Percentiles rank a stretch among this genome's conserved stretches.
These are phyloP conservation scores for Vaccinium darrowii DNA, from an alignment of 148 eudicot species.

Conservation along the genomic window DNA sequence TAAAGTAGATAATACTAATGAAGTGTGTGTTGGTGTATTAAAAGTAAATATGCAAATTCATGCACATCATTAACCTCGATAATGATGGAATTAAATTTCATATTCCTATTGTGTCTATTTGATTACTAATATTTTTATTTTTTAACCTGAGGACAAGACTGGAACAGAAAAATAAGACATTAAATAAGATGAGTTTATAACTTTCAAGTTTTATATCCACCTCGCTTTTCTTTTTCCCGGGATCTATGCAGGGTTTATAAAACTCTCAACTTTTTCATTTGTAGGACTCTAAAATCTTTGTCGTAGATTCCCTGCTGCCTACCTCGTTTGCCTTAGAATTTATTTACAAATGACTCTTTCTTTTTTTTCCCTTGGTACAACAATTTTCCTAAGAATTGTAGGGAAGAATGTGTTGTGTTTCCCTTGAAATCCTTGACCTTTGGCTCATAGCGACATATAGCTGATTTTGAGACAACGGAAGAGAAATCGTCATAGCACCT, in stretches of 20 bases:
- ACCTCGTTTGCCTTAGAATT: not conserved
- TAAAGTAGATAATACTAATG: too few relatives aligned
- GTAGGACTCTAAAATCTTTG: not conserved
- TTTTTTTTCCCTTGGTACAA: not conserved
- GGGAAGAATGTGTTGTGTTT: not conserved
- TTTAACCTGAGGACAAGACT: not conserved
- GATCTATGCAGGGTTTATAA: not conserved
- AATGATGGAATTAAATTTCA: not conserved
- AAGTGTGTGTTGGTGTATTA: not conserved
- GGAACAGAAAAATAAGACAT: not conserved
- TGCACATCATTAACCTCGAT: not conserved
- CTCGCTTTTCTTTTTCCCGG: conserved; percentile 8
- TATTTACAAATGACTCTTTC: not conserved
- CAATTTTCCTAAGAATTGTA: not conserved
- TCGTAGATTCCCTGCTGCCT: not conserved
- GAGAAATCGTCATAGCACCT: not conserved
- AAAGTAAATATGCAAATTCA: not conserved
- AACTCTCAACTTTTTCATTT: not conserved
- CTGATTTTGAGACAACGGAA: not conserved
- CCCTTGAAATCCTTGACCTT: not conserved
- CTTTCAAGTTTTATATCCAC: not conserved
- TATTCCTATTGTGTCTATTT: not conserved
- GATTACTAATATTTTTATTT: not conserved
- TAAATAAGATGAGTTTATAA: not conserved
- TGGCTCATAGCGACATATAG: not conserved